Conservation (phyloP, 768 basidiomycete genomes). For the Guyanaporus albipodus region DNA sequence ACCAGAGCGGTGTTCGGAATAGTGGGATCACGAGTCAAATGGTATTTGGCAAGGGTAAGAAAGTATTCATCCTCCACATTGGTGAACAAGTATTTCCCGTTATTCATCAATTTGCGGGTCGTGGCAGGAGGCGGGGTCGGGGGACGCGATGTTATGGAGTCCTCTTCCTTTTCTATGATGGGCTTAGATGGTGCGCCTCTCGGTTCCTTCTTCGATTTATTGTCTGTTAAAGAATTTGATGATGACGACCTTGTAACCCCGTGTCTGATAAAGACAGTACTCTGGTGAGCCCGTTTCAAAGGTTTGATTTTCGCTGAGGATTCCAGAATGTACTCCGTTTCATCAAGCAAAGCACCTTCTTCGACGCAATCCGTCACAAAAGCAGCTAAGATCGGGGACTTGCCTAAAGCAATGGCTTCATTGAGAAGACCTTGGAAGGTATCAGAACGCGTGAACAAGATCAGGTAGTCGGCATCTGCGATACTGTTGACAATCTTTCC, state of each 20-base stretch:
- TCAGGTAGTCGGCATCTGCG: constrained; percentile 55
- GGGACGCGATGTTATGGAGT: constrained; percentile 22
- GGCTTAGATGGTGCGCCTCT: not conserved
- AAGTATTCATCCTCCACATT: constrained; percentile 49
- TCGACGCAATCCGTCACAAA: constrained; percentile 54
- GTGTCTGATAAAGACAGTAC: constrained; percentile 8
- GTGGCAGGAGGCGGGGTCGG: constrained; percentile 45
- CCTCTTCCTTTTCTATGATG: not conserved
- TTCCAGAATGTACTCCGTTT: constrained; percentile 43
- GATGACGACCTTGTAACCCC: constrained; percentile 8
- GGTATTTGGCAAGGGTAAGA: constrained; percentile 39
- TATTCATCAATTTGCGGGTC: constrained; percentile 25
- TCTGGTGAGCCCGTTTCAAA: constrained; percentile 25
- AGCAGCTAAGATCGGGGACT: constrained; percentile 46
- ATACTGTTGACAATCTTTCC: constrained; percentile 54
- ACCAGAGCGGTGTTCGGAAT: constrained; percentile 38
- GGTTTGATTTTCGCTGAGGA: constrained; percentile 19
- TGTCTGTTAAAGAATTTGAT: constrained; percentile 2
- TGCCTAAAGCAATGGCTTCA: constrained; percentile 33
- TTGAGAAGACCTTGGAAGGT: constrained; percentile 47
- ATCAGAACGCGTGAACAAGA: constrained; percentile 51
- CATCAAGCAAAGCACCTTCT: constrained; percentile 41
- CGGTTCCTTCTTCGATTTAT: constrained; percentile 7
- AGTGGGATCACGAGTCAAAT: constrained; percentile 46
- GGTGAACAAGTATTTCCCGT: constrained; percentile 44